phyloP scores from a whole-genome alignment of 139 green algal genomes.

The Eudorina sp. region DNA sequence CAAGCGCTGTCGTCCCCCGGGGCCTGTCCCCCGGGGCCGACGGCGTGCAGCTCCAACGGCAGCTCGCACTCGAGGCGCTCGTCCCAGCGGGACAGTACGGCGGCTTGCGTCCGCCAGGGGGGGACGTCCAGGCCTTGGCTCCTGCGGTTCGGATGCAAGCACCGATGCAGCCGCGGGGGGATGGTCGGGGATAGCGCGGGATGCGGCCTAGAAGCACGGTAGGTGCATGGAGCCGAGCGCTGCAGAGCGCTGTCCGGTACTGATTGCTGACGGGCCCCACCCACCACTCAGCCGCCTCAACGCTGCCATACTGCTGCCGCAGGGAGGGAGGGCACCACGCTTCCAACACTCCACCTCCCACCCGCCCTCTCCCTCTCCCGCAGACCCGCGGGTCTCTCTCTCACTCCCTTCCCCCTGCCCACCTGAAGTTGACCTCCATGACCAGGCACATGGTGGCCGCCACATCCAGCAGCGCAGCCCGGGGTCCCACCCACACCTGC shows the following conservation, averaged over 20 bases:
- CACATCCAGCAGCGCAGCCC: slow-evolving; percentile 1
- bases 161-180: background rate
- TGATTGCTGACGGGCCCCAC: no score
- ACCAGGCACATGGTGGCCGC: background rate
- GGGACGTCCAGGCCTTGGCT: slow-evolving; percentile 8
- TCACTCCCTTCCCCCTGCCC: background rate
- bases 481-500: slow-evolving; percentile 22
- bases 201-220: background rate
- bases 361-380: background rate
- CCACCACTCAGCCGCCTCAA: no score
- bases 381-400: background rate
- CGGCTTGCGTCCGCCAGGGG: background rate
- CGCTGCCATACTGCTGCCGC: no score
- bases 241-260: no score
- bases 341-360: background rate
- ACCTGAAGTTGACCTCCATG: background rate
- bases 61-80: no score
- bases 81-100: slow-evolving; percentile 25
- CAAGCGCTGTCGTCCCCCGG: no score
- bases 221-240: background rate
- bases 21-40: no score
- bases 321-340: background rate
- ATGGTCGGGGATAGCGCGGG: background rate
- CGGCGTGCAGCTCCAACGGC: no score
- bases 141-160: background rate